Base-by-base conservation (phyloP, 1,139 yeast genomes). In the Lodderomyces orthopsilosis region DNA sequence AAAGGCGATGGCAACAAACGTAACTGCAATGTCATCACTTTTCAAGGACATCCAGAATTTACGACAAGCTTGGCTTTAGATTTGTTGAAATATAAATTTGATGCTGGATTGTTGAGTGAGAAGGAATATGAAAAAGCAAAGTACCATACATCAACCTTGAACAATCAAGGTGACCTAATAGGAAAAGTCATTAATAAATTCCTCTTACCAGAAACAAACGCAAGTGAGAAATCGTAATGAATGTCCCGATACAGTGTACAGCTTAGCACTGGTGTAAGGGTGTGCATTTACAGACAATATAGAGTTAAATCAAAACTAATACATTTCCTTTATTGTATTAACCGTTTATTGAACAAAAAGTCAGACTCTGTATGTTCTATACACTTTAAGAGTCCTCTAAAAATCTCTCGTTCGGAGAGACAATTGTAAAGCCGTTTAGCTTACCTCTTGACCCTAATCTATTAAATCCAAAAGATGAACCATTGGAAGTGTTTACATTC, bases 41-140 rank as follows among this genome's bases (percentile, higher is more conserved):
- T 88, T 53, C 97, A 90, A 59, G 96, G 96, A 0, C 97, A 90
- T 57, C 96, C 97, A 0, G 97, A 90, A 58, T 89, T 86, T 55
- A 58, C 68, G 22, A 63, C 70, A 1, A 73, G 63, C 2, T 51
- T 59, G 40, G 61, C 69, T 2, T 50, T 55, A 36, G 66, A 41
- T 48, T 66, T 57, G 59, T 66, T 57, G 46, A 55, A 51, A 48
- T 42, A 41, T 28, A 52, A 49, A 33, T 49, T 45, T 36, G 50
- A 57, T 7, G 36, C 33, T 18, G 58, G 57, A 1, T 32, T 35
- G 4, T 42, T 63, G 18, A 57, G 51, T 37, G 49, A 51, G 13
- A 44, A 46, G n/a, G 54, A 58, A 27, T 62, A 53, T 41, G 69
- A 65, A 38, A 57, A 61, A 42, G 56, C 57, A 35, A 43, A 53